Conservation (phyloP, 108 stramenopile genomes). For the Skeletonema menzelii region DNA sequence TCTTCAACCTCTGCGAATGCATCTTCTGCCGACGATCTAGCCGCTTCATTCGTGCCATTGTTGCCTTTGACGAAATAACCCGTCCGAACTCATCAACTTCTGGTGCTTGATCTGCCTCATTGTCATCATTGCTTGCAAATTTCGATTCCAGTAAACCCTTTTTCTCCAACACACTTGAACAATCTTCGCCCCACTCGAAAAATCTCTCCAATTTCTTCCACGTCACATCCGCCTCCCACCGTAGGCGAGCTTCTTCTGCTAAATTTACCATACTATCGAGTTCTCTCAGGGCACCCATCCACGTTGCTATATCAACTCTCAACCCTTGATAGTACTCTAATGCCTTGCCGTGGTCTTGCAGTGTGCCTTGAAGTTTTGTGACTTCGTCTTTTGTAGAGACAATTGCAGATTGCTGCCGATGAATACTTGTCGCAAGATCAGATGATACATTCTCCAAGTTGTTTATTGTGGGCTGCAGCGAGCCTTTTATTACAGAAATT, state of each 20-base stretch:
- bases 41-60: slow-evolving; percentile 57
- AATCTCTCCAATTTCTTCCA: slow-evolving; percentile 31
- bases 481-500: slow-evolving; percentile 35
- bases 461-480: slow-evolving; percentile 32
- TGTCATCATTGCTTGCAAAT: background rate
- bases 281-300: slow-evolving; percentile 77
- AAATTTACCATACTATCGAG: slow-evolving; percentile 52
- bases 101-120: background rate
- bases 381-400: slow-evolving; percentile 45
- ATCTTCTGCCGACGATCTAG: slow-evolving; percentile 27
- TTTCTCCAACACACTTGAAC: slow-evolving; percentile 43
- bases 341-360: slow-evolving; percentile 51
- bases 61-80: slow-evolving; percentile 62
- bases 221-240: slow-evolving; percentile 46
- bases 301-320: slow-evolving; percentile 58
- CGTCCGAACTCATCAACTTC: slow-evolving; percentile 84
- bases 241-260: slow-evolving; percentile 42
- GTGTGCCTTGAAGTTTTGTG: slow-evolving; percentile 43
- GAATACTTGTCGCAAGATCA: slow-evolving; percentile 33
- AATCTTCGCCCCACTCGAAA: slow-evolving; percentile 66
- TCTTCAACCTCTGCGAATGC: background rate
- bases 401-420: slow-evolving; percentile 33
- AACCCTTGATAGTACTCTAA: slow-evolving; percentile 75
- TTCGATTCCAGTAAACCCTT: slow-evolving; percentile 40
- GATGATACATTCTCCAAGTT: slow-evolving; percentile 35